These are phyloP conservation scores for Suhomyces chickasaworum DNA, from an alignment of 1,139 yeast genomes.

Conservation along the genomic window DNA sequence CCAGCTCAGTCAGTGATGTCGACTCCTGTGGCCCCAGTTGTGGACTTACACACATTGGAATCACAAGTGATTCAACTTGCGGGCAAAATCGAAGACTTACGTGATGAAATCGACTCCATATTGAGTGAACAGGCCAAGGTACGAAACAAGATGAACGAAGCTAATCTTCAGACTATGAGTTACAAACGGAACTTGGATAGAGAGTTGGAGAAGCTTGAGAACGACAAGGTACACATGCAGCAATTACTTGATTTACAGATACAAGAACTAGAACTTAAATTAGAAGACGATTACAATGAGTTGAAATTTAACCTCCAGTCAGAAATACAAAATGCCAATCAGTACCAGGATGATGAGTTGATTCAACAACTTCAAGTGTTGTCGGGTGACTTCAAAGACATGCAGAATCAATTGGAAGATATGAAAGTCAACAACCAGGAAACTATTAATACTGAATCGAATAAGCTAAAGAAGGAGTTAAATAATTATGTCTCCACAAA, in stretches of 20 bases:
- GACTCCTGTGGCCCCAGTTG: not conserved
- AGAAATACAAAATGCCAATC: conserved; percentile 31
- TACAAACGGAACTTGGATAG: conserved; percentile 14
- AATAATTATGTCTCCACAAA: conserved; percentile 19
- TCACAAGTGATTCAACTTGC: conserved; percentile 6
- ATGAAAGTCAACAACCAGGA: conserved; percentile 17
- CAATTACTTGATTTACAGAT: conserved; percentile 18
- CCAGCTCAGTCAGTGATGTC: not conserved
- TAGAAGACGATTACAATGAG: conserved; percentile 33
- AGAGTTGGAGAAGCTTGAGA: conserved; percentile 13
- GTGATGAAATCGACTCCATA: conserved; percentile 17
- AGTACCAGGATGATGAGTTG: conserved; percentile 29
- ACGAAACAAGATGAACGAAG: conserved; percentile 11
- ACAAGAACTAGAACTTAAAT: conserved; percentile 19
- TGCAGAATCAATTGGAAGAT: conserved; percentile 18
- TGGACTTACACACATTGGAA: conserved; percentile 7
- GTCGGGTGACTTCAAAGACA: conserved; percentile 14
- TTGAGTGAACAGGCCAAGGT: conserved; percentile 16
- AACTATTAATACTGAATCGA: conserved; percentile 20
- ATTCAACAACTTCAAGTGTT: conserved; percentile 21
- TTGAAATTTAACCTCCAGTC: conserved; percentile 34
- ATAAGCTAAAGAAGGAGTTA: conserved; percentile 23
- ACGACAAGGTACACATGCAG: conserved; percentile 16
- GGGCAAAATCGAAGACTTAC: conserved; percentile 14
- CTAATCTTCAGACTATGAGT: conserved; percentile 10